A percentile compares a stretch with the other conserved stretches of the same genome.
Conservation (phyloP, 2,329 filamentous ascomycete species). For the Penicillium frequentans region DNA sequence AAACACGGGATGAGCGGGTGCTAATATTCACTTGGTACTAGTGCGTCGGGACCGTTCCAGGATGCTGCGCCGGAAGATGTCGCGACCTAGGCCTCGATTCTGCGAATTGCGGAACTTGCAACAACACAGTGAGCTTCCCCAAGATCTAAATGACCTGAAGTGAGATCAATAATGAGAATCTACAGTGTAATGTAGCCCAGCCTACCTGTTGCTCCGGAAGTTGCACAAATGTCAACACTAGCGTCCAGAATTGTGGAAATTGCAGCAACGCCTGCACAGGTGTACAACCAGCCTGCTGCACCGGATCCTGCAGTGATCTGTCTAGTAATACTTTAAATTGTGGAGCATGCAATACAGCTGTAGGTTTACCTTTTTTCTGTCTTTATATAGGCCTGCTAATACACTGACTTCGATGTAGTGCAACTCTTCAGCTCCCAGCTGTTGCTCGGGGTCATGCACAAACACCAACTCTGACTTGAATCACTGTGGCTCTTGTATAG, state of each 20-base stretch:
- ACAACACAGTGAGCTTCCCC: not conserved
- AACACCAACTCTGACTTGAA: not conserved
- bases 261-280: slow-evolving; percentile 1
- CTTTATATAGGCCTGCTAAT: not conserved
- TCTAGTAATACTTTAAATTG: not conserved
- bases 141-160: too few species aligned
- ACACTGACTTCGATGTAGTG: not conserved
- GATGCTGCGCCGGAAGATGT: slow-evolving; percentile 9
- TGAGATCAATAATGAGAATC: not conserved
- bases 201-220: slow-evolving; percentile 1
- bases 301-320: slow-evolving; percentile 4
- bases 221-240: slow-evolving; percentile 4
- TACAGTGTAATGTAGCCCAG: not conserved
- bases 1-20: not conserved
- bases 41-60: slow-evolving; percentile 1
- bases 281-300: slow-evolving; percentile 1
- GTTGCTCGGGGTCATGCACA: slow-evolving; percentile 4
- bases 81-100: slow-evolving; percentile 1
- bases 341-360: slow-evolving; percentile 3
- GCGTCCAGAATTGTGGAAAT: slow-evolving; percentile 2
- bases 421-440: not conserved
- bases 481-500: not conserved
- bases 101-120: slow-evolving; percentile 5
- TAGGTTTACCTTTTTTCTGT: not conserved
- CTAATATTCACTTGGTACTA: not conserved